Conservation (phyloP, 2,329 filamentous ascomycete species). For the Penicillium glabrum region DNA sequence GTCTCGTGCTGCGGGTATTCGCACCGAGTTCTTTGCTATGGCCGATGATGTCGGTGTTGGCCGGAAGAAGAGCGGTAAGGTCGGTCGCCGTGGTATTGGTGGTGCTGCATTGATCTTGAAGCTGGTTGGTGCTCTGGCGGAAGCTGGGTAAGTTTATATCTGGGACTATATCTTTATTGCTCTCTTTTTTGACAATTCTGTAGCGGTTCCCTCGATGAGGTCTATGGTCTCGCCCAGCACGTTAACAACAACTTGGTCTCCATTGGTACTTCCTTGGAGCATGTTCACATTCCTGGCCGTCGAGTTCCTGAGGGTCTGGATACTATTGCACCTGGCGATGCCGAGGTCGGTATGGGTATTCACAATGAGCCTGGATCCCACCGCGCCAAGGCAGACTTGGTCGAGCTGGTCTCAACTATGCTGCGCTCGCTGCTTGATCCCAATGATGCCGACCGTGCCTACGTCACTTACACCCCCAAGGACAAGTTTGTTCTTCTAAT, state of each 20-base stretch:
- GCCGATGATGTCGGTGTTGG: slow-evolving; percentile 92
- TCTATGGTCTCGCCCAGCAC: slow-evolving; percentile 69
- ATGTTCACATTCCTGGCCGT: slow-evolving; percentile 90
- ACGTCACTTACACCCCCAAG: slow-evolving; percentile 55
- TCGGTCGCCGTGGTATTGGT: slow-evolving; percentile 85
- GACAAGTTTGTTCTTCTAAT: slow-evolving; percentile 65
- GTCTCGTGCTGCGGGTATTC: slow-evolving; percentile 73
- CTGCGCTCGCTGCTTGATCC: slow-evolving; percentile 63
- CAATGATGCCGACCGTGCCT: slow-evolving; percentile 64
- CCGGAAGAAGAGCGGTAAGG: slow-evolving; percentile 78
- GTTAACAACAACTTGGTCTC: slow-evolving; percentile 76
- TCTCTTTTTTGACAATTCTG: neutral
- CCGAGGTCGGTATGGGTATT: slow-evolving; percentile 73
- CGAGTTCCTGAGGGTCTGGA: slow-evolving; percentile 51
- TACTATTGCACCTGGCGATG: slow-evolving; percentile 51
- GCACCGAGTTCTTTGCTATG: slow-evolving; percentile 86
- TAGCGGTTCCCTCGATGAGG: slow-evolving; percentile 63
- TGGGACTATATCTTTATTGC: neutral
- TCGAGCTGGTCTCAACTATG: slow-evolving; percentile 60
- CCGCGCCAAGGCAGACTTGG: slow-evolving; percentile 50
- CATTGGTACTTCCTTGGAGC: slow-evolving; percentile 80
- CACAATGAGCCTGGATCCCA: slow-evolving; percentile 64
- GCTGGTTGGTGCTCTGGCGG: slow-evolving; percentile 80
- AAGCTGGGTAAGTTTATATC: slow-evolving; percentile 55
- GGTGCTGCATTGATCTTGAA: slow-evolving; percentile 92